These are phyloP conservation scores for Phytophthora pseudosyringae DNA, from an alignment of 352 stramenopile genomes.

Conservation along the genomic window DNA sequence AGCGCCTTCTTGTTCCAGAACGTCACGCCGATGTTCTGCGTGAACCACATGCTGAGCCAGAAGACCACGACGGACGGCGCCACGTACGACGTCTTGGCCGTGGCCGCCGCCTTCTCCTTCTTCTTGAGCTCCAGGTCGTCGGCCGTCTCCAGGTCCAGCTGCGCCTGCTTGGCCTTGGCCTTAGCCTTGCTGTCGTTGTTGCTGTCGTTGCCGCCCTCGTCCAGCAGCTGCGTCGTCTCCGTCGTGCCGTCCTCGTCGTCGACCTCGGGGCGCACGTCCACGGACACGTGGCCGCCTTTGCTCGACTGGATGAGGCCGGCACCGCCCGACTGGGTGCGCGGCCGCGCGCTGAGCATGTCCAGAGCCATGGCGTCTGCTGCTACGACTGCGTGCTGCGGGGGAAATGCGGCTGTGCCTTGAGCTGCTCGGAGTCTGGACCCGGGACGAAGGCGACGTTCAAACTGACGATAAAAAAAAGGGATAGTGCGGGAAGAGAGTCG, in stretches of 20 bases:
- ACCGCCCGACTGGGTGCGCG: conserved; percentile 25
- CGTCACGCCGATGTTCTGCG: conserved; percentile 94
- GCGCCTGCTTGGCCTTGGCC: conserved; percentile 9
- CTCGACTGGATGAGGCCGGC: conserved; percentile 17
- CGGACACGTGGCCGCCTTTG: conserved; percentile 27
- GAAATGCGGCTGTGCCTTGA: conserved; percentile 14
- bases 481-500: conserved; percentile 24
- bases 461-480: conserved; percentile 23
- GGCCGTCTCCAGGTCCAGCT: conserved; percentile 26
- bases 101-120: conserved; percentile 22
- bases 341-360: conserved; percentile 27
- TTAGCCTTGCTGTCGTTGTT: conserved; percentile 16
- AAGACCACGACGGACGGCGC: conserved; percentile 68
- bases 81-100: conserved; percentile 73
- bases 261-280: conserved; percentile 24
- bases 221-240: conserved; percentile 35
- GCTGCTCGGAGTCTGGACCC: conserved; percentile 3
- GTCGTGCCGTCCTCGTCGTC: conserved; percentile 26
- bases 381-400: conserved; percentile 6
- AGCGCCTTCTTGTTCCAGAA: conserved; percentile 96
- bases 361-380: conserved; percentile 23
- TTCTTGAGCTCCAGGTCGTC: conserved; percentile 29
- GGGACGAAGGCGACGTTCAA: not conserved
- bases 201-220: conserved; percentile 14
- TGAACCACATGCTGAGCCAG: conserved; percentile 88